Evolutionary conservation across 2,329 filamentous ascomycete species (phyloP).

Genomic region (Botrytis squamosa): DNA sequence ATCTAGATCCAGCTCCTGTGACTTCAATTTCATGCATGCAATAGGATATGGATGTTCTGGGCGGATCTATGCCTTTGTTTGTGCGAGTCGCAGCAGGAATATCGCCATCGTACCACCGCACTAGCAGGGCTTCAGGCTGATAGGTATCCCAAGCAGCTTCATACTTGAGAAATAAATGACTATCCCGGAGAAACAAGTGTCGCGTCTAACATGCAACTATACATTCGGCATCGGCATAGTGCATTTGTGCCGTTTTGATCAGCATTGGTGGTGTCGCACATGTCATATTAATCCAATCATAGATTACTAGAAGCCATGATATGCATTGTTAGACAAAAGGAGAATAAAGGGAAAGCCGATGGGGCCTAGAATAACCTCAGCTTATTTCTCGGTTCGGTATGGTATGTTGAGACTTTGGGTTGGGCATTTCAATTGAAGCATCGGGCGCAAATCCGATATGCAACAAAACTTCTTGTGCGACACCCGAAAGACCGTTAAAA

Average conservation of each 20-base stretch:
- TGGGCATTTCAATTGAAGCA: slow-evolving; percentile 11
- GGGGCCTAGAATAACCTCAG: slow-evolving; percentile 3
- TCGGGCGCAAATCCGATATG: slow-evolving; percentile 23
- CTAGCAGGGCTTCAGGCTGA: background rate
- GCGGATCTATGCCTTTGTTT: slow-evolving; percentile 16
- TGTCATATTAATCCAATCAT: background rate
- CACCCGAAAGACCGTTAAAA: background rate
- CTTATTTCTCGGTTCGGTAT: slow-evolving; percentile 2
- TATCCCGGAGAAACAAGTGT: background rate
- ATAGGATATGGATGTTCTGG: slow-evolving; percentile 10
- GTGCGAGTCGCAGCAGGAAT: slow-evolving; percentile 1
- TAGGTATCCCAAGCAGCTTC: slow-evolving; percentile 11
- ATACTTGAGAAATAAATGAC: background rate
- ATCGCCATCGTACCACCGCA: slow-evolving; percentile 6
- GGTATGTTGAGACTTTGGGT: slow-evolving; percentile 4
- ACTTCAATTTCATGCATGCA: slow-evolving; percentile 18
- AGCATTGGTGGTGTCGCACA: background rate
- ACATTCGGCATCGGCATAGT: slow-evolving; percentile 4
- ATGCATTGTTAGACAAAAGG: slow-evolving; percentile 13
- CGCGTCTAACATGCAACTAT: background rate
- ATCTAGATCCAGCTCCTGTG: slow-evolving; percentile 19
- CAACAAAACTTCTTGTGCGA: slow-evolving; percentile 20
- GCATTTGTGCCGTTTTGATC: slow-evolving; percentile 1
- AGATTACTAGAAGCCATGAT: background rate
- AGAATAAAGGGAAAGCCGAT: background rate